phyloP scores from a whole-genome alignment of 495 filamentous ascomycete genomes.

The Penicillium maclennaniae region DNA sequence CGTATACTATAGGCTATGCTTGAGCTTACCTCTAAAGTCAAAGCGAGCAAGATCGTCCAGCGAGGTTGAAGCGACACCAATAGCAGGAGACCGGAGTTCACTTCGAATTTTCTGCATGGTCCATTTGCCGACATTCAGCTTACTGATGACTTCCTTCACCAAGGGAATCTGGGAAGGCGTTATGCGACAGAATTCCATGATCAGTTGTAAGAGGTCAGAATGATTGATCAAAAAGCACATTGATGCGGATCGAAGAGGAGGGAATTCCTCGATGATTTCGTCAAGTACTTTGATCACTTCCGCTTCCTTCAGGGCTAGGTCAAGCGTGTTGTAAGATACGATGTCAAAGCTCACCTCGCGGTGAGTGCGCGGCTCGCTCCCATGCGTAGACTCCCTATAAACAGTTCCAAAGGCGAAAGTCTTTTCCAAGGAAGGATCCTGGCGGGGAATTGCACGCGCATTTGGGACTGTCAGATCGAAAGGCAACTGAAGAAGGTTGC shows the following conservation, averaged over 20 bases:
- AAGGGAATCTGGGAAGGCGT: constrained; percentile 59
- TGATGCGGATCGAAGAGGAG: constrained; percentile 59
- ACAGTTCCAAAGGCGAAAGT: constrained; percentile 88
- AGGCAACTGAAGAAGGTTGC: constrained; percentile 82
- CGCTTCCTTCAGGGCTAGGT: constrained; percentile 88
- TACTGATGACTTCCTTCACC: constrained; percentile 82
- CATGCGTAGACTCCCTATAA: constrained; percentile 74
- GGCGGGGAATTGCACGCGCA: constrained; percentile 76
- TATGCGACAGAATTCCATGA: constrained; percentile 86
- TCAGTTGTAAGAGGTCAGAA: constrained; percentile 72
- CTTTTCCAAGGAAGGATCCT: constrained; percentile 62
- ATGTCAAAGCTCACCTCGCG: constrained; percentile 96
- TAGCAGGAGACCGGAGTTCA: constrained; percentile 72
- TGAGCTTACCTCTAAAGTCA: constrained; percentile 71
- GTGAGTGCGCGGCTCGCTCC: constrained; percentile 74
- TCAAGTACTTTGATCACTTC: constrained; percentile 93
- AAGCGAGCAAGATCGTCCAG: constrained; percentile 87
- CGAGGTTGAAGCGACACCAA: constrained; percentile 83
- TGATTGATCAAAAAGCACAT: constrained; percentile 96
- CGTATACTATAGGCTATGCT: not conserved
- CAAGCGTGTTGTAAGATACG: constrained; percentile 69
- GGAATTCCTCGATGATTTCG: constrained; percentile 81
- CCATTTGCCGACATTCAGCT: constrained; percentile 76
- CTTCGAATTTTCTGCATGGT: constrained; percentile 82
- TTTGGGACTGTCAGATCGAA: constrained; percentile 89